Percentiles rank a stretch among this genome's conserved stretches.
phyloP scores from a whole-genome alignment of 176 grass and related monocot species.

The Avena sativa region DNA sequence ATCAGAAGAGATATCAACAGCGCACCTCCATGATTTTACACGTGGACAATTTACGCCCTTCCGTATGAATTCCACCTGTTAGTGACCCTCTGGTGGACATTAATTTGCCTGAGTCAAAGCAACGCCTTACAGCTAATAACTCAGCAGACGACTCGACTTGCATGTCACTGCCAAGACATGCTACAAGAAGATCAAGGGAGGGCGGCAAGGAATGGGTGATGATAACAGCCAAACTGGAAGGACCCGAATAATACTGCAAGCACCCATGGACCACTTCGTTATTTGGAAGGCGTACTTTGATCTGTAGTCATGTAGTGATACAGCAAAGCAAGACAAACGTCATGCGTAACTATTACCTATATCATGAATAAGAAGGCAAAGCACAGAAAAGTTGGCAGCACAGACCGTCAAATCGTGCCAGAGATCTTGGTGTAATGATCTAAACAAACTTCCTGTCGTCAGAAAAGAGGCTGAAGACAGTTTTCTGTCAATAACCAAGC shows the following conservation, averaged over 20 bases:
- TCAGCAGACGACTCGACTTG: background rate
- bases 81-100: background rate
- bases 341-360: background rate
- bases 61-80: background rate
- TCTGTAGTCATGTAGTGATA: background rate
- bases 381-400: background rate
- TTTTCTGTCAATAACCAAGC: background rate
- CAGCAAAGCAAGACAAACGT: background rate
- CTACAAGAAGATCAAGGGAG: background rate
- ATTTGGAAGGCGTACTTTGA: conserved; percentile 7
- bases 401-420: background rate
- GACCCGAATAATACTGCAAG: background rate
- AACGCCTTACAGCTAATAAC: background rate
- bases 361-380: background rate
- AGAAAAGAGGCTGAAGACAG: background rate
- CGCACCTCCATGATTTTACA: conserved; percentile 14
- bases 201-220: background rate
- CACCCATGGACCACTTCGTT: background rate
- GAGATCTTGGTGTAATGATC: background rate
- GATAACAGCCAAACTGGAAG: background rate
- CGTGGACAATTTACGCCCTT: background rate
- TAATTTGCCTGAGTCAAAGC: background rate
- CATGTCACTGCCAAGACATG: background rate
- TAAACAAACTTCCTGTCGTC: background rate
- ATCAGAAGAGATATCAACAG: background rate